phyloP scores from a whole-genome alignment of 2,329 filamentous ascomycete species.

The Colletotrichum paranaense region DNA sequence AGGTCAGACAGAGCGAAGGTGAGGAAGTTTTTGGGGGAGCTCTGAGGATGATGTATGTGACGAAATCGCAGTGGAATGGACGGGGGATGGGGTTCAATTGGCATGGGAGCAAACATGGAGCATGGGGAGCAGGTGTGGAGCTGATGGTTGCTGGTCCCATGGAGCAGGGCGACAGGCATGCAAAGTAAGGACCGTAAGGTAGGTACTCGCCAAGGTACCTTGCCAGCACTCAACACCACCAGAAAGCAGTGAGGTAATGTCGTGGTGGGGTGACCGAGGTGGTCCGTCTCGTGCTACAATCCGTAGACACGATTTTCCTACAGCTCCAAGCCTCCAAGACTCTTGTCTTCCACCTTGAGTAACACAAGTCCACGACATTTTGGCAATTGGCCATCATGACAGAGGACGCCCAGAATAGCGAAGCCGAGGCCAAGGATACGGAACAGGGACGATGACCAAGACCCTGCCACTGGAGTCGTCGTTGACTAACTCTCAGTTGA shows the following conservation, averaged over 20 bases:
- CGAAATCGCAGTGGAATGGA: constrained; percentile 34
- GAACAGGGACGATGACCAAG: not conserved
- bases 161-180: constrained; percentile 23
- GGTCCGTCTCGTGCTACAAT: constrained; percentile 3
- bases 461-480: not conserved
- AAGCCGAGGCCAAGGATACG: constrained; percentile 7
- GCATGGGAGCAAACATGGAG: constrained; percentile 22
- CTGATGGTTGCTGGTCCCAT: constrained; percentile 5
- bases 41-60: constrained; percentile 34
- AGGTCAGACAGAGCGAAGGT: not conserved
- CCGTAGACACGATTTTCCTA: constrained; percentile 2
- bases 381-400: not conserved
- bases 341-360: not conserved
- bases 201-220: not conserved
- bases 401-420: constrained; percentile 8
- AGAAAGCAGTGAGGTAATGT: constrained; percentile 21
- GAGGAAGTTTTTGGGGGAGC: constrained; percentile 19
- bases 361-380: not conserved
- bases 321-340: not conserved
- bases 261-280: constrained; percentile 27
- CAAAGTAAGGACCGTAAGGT: not conserved
- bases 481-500: not conserved
- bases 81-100: constrained; percentile 27
- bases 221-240: not conserved
- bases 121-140: constrained; percentile 22